These are phyloP conservation scores for Tetracladium setigerum DNA, from an alignment of 495 filamentous ascomycete species.

Conservation along the genomic window DNA sequence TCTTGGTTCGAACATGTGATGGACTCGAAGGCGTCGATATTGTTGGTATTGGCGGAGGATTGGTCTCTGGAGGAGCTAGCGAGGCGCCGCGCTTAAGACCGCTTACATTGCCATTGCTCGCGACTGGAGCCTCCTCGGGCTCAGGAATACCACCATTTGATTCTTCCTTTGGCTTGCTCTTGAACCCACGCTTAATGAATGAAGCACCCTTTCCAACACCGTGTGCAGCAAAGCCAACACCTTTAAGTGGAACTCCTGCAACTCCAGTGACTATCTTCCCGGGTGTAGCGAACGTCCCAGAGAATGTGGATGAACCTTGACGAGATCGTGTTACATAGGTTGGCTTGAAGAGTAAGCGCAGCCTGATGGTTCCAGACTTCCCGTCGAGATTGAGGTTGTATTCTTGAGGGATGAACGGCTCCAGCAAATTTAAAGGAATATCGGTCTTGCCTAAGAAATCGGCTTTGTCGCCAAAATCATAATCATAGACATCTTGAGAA, in stretches of 20 bases:
- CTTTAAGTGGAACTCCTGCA: conserved; percentile 84
- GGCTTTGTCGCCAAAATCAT: conserved; percentile 88
- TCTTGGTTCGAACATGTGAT: conserved; percentile 57
- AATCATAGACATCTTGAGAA: conserved; percentile 82
- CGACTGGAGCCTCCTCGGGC: conserved; percentile 11
- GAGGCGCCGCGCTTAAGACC: neutral
- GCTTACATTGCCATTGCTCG: neutral
- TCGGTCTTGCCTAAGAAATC: conserved; percentile 71
- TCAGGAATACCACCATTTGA: conserved; percentile 7
- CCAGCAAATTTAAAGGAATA: conserved; percentile 77
- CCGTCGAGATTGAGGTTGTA: conserved; percentile 73
- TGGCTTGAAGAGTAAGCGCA: conserved; percentile 89
- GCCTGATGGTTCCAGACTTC: conserved; percentile 74
- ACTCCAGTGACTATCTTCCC: conserved; percentile 78
- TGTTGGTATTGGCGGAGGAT: conserved; percentile 2
- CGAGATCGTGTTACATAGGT: conserved; percentile 82
- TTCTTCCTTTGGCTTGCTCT: conserved; percentile 55
- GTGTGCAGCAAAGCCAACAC: conserved; percentile 61
- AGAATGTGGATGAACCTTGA: conserved; percentile 89
- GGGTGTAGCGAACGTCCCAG: conserved; percentile 83
- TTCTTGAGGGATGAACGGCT: conserved; percentile 73
- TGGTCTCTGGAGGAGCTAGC: neutral
- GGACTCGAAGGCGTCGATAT: conserved; percentile 29
- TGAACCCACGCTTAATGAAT: conserved; percentile 64
- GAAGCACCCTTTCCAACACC: conserved; percentile 82